Conservation (phyloP, 2,329 filamentous ascomycete genomes). For the Penicillium nordicum region DNA sequence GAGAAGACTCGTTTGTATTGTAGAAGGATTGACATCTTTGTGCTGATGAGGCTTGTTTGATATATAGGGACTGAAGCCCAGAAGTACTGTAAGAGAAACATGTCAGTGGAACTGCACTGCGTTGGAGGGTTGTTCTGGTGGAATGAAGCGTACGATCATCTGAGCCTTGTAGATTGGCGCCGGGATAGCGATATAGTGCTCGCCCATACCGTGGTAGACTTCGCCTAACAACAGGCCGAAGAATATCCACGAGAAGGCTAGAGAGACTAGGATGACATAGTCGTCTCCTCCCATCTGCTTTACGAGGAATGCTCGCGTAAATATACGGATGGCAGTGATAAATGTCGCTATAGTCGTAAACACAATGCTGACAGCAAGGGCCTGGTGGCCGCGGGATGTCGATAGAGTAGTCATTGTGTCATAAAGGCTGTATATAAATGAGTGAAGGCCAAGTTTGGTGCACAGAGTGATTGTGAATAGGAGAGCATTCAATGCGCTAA, state of each 20-base stretch:
- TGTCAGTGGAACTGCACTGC: not conserved
- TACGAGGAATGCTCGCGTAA: constrained; percentile 35
- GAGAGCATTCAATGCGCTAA: not conserved
- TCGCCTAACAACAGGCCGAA: constrained; percentile 31
- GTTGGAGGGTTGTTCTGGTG: not conserved
- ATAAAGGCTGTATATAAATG: constrained; percentile 5
- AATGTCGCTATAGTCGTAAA: constrained; percentile 32
- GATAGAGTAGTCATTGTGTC: constrained; percentile 27
- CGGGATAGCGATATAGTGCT: constrained; percentile 23
- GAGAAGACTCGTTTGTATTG: constrained; percentile 38
- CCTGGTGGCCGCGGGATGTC: constrained; percentile 25
- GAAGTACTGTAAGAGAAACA: constrained; percentile 21
- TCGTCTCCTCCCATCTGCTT: constrained; percentile 38
- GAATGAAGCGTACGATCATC: constrained; percentile 24
- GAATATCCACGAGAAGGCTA: constrained; percentile 31
- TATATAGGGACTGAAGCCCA: constrained; percentile 36
- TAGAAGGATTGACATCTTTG: constrained; percentile 36
- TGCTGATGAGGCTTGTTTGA: constrained; percentile 32
- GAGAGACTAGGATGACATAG: constrained; percentile 36
- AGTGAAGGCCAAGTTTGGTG: not conserved
- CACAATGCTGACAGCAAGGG: constrained; percentile 28
- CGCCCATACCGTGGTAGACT: constrained; percentile 31
- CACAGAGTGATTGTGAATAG: not conserved
- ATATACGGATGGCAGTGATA: constrained; percentile 41
- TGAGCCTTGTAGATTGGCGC: constrained; percentile 16